phyloP scores from a whole-genome alignment of 2,329 filamentous ascomycete species.

The Colletotrichum cuscutae region DNA sequence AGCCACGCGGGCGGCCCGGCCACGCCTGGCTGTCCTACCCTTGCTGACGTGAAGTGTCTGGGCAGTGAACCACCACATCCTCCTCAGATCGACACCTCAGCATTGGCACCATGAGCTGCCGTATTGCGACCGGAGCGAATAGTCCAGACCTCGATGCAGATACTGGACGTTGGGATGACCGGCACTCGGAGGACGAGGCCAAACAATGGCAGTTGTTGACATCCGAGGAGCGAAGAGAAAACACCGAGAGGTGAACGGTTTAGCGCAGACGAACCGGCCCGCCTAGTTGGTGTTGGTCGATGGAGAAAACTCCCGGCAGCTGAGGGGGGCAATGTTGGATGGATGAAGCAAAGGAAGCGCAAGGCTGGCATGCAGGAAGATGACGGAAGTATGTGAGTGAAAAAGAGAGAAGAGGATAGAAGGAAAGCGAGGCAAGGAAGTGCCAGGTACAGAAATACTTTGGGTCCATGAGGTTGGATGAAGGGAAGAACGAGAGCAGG shows the following conservation, averaged over 20 bases:
- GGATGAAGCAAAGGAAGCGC: background rate
- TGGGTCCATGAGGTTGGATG: background rate
- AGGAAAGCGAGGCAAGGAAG: background rate
- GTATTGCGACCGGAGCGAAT: background rate
- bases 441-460: background rate
- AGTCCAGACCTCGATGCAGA: background rate
- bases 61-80: background rate
- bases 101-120: background rate
- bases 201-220: background rate
- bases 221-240: background rate
- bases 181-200: slow-evolving; percentile 4
- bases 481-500: background rate
- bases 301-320: background rate
- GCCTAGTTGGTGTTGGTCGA: background rate
- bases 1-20: background rate
- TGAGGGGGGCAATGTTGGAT: background rate
- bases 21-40: background rate
- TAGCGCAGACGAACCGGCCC: background rate
- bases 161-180: background rate
- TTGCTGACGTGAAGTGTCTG: background rate
- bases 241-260: background rate
- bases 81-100: background rate
- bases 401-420: background rate
- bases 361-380: background rate
- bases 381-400: background rate